phyloP scores from a whole-genome alignment of 306 rosid species.

The Sicyos baderoa region DNA sequence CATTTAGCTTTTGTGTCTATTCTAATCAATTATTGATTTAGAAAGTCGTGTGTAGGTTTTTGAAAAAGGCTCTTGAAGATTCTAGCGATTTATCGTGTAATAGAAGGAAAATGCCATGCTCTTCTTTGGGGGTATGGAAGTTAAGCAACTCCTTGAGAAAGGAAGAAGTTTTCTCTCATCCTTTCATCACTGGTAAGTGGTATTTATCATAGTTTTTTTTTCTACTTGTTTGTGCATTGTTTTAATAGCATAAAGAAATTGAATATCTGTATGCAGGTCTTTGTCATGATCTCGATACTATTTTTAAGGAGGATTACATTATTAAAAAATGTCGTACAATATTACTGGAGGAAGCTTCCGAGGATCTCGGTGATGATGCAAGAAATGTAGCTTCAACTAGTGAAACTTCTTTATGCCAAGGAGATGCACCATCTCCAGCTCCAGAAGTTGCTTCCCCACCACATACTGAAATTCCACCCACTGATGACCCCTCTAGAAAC shows the following conservation, averaged over 20 bases:
- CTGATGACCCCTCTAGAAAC: not conserved
- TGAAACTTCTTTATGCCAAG: constrained; percentile 24
- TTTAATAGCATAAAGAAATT: constrained; percentile 7
- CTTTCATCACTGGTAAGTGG: constrained; percentile 46
- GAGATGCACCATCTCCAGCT: constrained; percentile 21
- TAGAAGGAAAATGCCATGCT: constrained; percentile 39
- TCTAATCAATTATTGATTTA: constrained; percentile 25
- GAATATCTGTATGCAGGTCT: constrained; percentile 43
- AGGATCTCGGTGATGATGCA: constrained; percentile 20
- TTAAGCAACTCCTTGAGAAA: constrained; percentile 40
- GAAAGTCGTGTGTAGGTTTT: constrained; percentile 39
- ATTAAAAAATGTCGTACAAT: constrained; percentile 34
- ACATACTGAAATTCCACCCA: not conserved
- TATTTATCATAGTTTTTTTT: constrained; percentile 1
- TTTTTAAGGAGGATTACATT: constrained; percentile 35
- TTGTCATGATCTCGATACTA: constrained; percentile 41
- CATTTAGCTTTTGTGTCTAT: constrained; percentile 17
- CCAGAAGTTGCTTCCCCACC: constrained; percentile 16
- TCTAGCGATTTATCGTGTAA: constrained; percentile 36
- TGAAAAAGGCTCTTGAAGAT: constrained; percentile 54
- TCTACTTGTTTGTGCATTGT: not conserved
- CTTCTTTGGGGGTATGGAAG: constrained; percentile 53
- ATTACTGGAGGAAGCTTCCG: constrained; percentile 2
- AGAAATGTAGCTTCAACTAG: constrained; percentile 26
- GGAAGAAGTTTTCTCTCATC: constrained; percentile 43